Evolutionary conservation across 306 rosid species (phyloP).

Genomic region (Betula pendula): DNA sequence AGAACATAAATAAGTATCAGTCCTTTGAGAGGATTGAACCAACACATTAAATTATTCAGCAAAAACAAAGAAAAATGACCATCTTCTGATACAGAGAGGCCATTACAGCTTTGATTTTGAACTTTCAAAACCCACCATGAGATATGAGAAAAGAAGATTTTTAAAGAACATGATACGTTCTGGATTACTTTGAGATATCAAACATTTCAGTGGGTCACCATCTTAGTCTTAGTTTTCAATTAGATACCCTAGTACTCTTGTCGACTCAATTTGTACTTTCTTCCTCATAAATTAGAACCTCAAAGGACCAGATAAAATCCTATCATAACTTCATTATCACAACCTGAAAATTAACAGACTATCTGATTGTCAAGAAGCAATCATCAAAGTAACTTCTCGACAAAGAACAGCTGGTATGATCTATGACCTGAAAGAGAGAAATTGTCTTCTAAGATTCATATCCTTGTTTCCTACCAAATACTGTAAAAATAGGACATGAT

Average conservation of each 20-base stretch:
- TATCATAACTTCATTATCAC: too few relatives aligned
- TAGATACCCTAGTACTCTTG: not conserved
- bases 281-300: too few relatives aligned
- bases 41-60: not conserved
- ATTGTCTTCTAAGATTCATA: not conserved
- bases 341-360: too few relatives aligned
- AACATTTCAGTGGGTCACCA: not conserved
- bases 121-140: not conserved
- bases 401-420: too few relatives aligned
- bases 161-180: not conserved
- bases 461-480: not conserved
- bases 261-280: too few relatives aligned
- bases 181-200: not conserved
- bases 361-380: too few relatives aligned
- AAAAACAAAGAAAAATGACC: not conserved
- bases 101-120: not conserved
- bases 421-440: too few relatives aligned
- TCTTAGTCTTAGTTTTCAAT: not conserved
- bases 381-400: too few relatives aligned
- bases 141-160: not conserved
- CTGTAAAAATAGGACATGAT: not conserved
- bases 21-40: not conserved
- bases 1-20: not conserved
- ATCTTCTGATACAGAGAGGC: not conserved
- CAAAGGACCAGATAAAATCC: too few relatives aligned